Evolutionary conservation across 139 green algal species (phyloP), one percentile per base, ranked within the genome.

Genomic region (Micractinium sp.): DNA sequence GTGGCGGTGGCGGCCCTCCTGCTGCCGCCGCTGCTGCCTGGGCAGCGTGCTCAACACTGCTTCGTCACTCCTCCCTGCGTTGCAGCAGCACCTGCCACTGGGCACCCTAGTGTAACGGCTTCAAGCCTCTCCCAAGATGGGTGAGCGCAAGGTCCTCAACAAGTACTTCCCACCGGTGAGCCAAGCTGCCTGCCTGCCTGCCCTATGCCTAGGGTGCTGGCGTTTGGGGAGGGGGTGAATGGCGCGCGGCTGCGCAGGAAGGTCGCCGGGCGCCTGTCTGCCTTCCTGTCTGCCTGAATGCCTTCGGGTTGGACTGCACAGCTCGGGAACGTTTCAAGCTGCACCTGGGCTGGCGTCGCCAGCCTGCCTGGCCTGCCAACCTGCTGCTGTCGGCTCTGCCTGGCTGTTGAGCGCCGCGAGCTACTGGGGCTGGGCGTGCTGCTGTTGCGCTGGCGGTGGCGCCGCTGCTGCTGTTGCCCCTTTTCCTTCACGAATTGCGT

Each of bases 91-190:
- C 47, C 29, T 67, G 78, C 78, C 78, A 67, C 29, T 67, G 78
- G 78, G 41, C 78, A 1, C 29, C 36, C 0, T 19, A 20, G 71
- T 38, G 47, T 56, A 56, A 9, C 9, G 47, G 47, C 47, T 56
- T 56, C 47, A 9, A 56, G 47, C 47, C 47, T 56, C 47, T 19
- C 66, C 29, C 85, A 83, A 88, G 85, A 92, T 92, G 91, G 91
- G 91, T 81, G 91, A 93, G 56, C 91, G 91, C 47, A 93, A 93
- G 73, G 91, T 96, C 23, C 89, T 97, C 47, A 96, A 96, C 91
- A 95, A 96, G 88, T 96, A 93, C 81, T 92, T 90, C 60, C 92
- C 92, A 66, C 91, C 91, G 73, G 81, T 89, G 38, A 76, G 85
- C 18, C 20, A 71, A 12, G 63, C 63, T 27, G 20, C 22, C 63